Percentiles rank a stretch among this genome's conserved stretches.
Conservation (phyloP, 352 stramenopile species). For the Globisporangium nodosum region DNA sequence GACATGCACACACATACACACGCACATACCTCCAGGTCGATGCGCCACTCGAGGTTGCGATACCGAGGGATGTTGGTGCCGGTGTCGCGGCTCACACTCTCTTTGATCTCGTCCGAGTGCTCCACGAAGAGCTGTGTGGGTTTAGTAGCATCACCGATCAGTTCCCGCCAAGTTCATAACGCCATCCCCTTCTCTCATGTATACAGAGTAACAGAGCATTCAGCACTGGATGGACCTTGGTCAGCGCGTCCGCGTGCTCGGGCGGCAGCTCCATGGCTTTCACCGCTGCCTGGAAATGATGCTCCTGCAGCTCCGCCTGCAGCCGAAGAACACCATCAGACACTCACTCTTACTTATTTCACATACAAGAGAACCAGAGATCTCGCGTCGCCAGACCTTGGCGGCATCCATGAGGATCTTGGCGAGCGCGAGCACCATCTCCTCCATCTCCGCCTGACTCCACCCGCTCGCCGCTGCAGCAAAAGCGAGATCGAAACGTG, state of each 20-base stretch:
- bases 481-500: too few relatives aligned
- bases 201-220: too few relatives aligned
- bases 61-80: slow-evolving; percentile 47
- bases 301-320: slow-evolving; percentile 38
- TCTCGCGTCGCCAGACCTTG: slow-evolving; percentile 28
- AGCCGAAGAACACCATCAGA: not conserved
- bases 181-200: too few relatives aligned
- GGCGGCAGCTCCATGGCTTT: slow-evolving; percentile 37
- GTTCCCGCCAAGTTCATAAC: too few relatives aligned
- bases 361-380: not conserved
- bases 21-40: slow-evolving; percentile 61
- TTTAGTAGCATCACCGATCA: too few relatives aligned
- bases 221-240: slow-evolving; percentile 20
- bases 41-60: slow-evolving; percentile 66
- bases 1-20: not conserved
- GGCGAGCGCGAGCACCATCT: slow-evolving; percentile 49
- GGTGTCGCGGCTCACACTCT: slow-evolving; percentile 33
- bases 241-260: slow-evolving; percentile 37
- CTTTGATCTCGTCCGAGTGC: slow-evolving; percentile 45
- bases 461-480: slow-evolving; percentile 48
- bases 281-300: slow-evolving; percentile 37
- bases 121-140: slow-evolving; percentile 39
- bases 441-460: slow-evolving; percentile 46
- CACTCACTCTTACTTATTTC: not conserved
- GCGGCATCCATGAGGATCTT: slow-evolving; percentile 71